Base-by-base conservation (phyloP, 23 red algal species). In the Gracilaria vermiculophylla region DNA sequence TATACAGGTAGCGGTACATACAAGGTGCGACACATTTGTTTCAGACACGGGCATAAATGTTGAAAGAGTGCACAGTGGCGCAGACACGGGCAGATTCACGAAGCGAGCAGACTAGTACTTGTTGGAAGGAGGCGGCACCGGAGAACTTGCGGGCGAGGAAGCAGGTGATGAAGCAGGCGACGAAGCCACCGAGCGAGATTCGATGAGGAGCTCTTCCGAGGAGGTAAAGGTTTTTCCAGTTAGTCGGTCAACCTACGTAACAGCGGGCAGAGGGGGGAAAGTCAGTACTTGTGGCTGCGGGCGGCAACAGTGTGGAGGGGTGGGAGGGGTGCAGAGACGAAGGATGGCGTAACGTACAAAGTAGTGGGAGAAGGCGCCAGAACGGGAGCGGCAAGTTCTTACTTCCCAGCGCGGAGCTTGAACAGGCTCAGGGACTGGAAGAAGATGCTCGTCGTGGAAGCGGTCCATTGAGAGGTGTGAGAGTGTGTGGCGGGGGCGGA, bases 301-400 rank as follows among this genome's bases (percentile, higher is more conserved):
- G n/a, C n/a, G n/a, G n/a, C 35, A 15, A 66, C 61, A 37, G 64
- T 27, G 19, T 16, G 64, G 13, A 21, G 7, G 61, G 3, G 61
- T 66, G 25, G 27, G 61, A 35, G 61, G 23, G 23, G 61, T 3
- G 25, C 11, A 16, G 15, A 11, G 27, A 28, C 14, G 23, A 21
- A 2, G 20, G 2, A 24, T 2, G 9, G 7, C 10, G 0, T 17
- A 55, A 79, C 51, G 56, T 60, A 60, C 51, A 29, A 60, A 79
- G 75, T 55, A 79, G 51, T 57, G 51, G 25, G 75, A 79, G 51
- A 60, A 60, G 25, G 47, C 75, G 23, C 75, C 75, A 24, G 75
- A 31, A 29, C 39, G 75, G 50, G 75, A 57, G 49, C 75, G 51
- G 13, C 53, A 79, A 2, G 53, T 58, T 79, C 53, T 31, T 79